These are phyloP conservation scores for Leishmania major DNA, from an alignment of 208 protist genomes.

Conservation along the genomic window DNA sequence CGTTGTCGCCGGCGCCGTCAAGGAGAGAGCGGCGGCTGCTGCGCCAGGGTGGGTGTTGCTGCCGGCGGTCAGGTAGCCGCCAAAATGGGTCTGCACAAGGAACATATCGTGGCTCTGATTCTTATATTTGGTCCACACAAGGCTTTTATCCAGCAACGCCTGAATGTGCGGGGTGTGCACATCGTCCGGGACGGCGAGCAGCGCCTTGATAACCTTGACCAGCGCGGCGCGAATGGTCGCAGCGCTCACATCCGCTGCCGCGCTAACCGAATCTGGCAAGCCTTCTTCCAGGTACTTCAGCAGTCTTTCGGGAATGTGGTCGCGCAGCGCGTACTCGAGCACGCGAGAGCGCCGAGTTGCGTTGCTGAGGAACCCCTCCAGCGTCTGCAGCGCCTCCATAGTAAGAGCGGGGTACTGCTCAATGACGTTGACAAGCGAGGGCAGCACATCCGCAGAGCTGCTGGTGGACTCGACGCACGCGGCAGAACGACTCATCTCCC, in stretches of 20 bases:
- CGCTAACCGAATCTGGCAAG: conserved; percentile 37
- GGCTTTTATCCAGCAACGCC: conserved; percentile 52
- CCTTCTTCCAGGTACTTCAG: conserved; percentile 64
- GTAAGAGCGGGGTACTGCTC: conserved; percentile 23
- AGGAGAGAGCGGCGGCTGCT: conserved; percentile 23
- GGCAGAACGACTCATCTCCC: conserved; percentile 56
- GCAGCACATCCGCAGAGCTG: conserved; percentile 44
- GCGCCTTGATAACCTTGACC: conserved; percentile 86
- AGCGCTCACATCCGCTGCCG: conserved; percentile 36
- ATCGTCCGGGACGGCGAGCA: conserved; percentile 55
- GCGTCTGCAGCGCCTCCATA: conserved; percentile 52
- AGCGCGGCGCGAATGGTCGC: conserved; percentile 80
- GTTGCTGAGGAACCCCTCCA: conserved; percentile 62
- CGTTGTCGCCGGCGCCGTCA: conserved; percentile 23
- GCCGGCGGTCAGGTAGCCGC: conserved; percentile 63
- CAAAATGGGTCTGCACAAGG: conserved; percentile 57
- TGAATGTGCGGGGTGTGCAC: conserved; percentile 40
- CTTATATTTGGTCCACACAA: conserved; percentile 88
- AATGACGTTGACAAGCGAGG: conserved; percentile 45
- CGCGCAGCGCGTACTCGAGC: conserved; percentile 34
- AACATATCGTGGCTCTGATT: conserved; percentile 93
- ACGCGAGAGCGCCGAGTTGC: conserved; percentile 35
- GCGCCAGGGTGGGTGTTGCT: neutral
- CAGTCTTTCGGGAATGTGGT: conserved; percentile 59
- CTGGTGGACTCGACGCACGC: conserved; percentile 65